These are phyloP conservation scores for Trichosporon asahii DNA, from an alignment of 1,284 basidiomycete species.

Conservation along the genomic window DNA sequence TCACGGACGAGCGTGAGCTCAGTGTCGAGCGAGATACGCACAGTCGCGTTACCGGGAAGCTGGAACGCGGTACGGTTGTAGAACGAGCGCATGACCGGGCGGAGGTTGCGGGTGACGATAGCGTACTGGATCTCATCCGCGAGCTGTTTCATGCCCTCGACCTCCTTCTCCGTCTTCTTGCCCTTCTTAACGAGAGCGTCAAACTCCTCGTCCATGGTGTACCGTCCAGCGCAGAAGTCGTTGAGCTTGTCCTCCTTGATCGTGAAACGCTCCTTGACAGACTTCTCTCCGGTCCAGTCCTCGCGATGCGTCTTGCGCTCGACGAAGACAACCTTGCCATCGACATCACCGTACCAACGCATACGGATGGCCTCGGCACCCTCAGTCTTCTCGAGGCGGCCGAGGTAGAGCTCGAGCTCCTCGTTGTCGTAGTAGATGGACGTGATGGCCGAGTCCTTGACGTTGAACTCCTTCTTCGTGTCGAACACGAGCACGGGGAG, in stretches of 20 bases:
- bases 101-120: constrained; percentile 74
- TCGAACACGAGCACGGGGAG: constrained; percentile 95
- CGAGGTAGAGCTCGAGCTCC: constrained; percentile 94
- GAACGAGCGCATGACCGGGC: constrained; percentile 96
- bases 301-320: constrained; percentile 98
- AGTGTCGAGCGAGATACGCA: constrained; percentile 96
- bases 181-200: constrained; percentile 83
- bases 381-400: constrained; percentile 96
- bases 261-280: constrained; percentile 95
- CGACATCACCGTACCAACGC: constrained; percentile 95
- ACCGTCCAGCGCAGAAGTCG: constrained; percentile 81
- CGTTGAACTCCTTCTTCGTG: constrained; percentile 87
- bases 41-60: constrained; percentile 93
- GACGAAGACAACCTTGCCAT: constrained; percentile 79
- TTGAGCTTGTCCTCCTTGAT: constrained; percentile 95
- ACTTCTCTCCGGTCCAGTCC: constrained; percentile 99
- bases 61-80: constrained; percentile 99
- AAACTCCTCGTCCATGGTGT: constrained; percentile 93
- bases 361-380: constrained; percentile 95
- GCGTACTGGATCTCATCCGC: constrained; percentile 95
- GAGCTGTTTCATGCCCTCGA: constrained; percentile 91
- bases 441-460: constrained; percentile 72
- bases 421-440: constrained; percentile 73
- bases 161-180: constrained; percentile 90
- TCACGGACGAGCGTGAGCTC: constrained; percentile 91